Conservation (phyloP, 2,329 filamentous ascomycete species). For the Trichoderma cornu-damae region DNA sequence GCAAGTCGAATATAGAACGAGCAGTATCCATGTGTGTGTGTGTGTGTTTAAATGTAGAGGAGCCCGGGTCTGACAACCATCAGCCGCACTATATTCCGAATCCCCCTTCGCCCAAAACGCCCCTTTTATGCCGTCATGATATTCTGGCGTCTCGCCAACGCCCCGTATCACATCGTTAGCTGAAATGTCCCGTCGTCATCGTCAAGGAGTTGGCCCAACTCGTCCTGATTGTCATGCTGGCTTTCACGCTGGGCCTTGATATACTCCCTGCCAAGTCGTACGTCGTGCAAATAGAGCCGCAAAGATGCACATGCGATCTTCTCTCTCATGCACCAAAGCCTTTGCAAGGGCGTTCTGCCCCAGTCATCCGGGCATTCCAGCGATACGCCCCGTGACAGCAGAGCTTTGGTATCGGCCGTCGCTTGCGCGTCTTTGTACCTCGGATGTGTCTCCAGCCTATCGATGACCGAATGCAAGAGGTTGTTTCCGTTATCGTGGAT, state of each 20-base stretch:
- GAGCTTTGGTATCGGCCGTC: not conserved
- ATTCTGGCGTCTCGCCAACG: too few relatives aligned
- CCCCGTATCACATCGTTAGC: too few relatives aligned
- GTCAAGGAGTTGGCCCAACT: not conserved
- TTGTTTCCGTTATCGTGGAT: not conserved
- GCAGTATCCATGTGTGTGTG: too few relatives aligned
- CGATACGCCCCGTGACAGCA: not conserved
- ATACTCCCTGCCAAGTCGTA: not conserved
- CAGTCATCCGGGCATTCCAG: not conserved
- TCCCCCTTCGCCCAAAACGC: too few relatives aligned
- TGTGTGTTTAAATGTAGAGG: too few relatives aligned
- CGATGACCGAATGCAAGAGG: conserved; percentile 17
- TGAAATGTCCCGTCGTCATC: too few relatives aligned
- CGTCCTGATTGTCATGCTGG: not conserved
- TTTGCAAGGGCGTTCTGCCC: not conserved
- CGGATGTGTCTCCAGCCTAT: not conserved
- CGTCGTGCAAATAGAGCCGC: not conserved
- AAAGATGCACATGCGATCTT: not conserved
- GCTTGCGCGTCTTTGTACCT: not conserved
- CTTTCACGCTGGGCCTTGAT: not conserved
- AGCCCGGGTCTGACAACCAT: too few relatives aligned
- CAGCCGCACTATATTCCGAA: too few relatives aligned
- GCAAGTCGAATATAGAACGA: too few relatives aligned
- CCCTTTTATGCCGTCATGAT: too few relatives aligned
- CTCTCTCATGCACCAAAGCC: not conserved